phyloP scores from a whole-genome alignment of 2,329 filamentous ascomycete species.

The Exophiala alcalophila region DNA sequence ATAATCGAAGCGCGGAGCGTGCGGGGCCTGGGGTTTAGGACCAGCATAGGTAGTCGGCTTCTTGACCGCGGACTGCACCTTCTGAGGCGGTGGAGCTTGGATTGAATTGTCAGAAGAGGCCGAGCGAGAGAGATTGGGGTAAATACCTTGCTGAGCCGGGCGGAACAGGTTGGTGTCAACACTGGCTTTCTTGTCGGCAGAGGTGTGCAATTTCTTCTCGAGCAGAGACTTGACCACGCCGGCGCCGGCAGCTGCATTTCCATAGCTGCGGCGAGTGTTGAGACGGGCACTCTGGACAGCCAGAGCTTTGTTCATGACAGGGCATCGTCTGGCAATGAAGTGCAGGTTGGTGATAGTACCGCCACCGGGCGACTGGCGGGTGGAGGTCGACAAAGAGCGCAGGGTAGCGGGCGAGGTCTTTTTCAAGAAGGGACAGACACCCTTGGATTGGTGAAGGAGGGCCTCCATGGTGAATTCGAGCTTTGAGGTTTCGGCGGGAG shows the following conservation, averaged over 20 bases:
- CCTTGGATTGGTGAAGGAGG: constrained; percentile 89
- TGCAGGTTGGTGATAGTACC: constrained; percentile 97
- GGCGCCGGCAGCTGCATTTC: constrained; percentile 38
- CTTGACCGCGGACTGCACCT: constrained; percentile 15
- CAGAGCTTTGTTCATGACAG: constrained; percentile 97
- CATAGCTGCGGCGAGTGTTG: constrained; percentile 28
- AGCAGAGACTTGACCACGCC: constrained; percentile 35
- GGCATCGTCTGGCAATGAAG: constrained; percentile 88
- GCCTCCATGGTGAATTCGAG: constrained; percentile 69
- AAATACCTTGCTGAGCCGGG: constrained; percentile 51
- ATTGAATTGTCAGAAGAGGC: constrained; percentile 6
- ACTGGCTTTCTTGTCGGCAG: constrained; percentile 71
- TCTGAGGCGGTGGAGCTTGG: constrained; percentile 23
- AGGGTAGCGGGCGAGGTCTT: constrained; percentile 89
- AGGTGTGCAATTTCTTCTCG: constrained; percentile 69
- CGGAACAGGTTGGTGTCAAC: constrained; percentile 59
- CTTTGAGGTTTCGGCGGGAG: not conserved
- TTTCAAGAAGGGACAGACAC: constrained; percentile 96
- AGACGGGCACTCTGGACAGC: constrained; percentile 66
- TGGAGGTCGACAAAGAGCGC: constrained; percentile 74
- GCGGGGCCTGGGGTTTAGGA: constrained; percentile 49
- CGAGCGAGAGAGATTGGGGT: not conserved
- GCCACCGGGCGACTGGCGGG: constrained; percentile 68
- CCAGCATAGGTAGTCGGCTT: constrained; percentile 35
- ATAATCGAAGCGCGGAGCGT: constrained; percentile 73